Evolutionary conservation across 352 stramenopile species (phyloP).

Genomic region (Phytophthora pluvialis): DNA sequence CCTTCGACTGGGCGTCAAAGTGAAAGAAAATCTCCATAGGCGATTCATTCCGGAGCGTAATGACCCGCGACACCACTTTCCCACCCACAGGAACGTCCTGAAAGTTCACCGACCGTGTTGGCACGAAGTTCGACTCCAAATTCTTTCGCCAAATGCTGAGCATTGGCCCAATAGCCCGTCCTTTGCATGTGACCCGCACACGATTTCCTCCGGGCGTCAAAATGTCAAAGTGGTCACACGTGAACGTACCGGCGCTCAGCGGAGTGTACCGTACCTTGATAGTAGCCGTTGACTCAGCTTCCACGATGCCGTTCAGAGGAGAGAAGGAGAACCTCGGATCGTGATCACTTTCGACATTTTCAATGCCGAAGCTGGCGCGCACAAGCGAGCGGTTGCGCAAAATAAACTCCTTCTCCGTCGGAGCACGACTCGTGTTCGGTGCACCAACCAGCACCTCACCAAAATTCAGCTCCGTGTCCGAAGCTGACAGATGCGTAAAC

Average conservation of each 20-base stretch:
- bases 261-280: constrained; percentile 86
- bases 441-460: constrained; percentile 83
- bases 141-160: constrained; percentile 89
- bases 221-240: constrained; percentile 92
- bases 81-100: constrained; percentile 78
- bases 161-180: constrained; percentile 58
- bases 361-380: constrained; percentile 77
- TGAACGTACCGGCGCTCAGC: constrained; percentile 86
- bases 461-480: constrained; percentile 84
- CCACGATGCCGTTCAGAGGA: constrained; percentile 70
- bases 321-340: constrained; percentile 88
- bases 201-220: constrained; percentile 89
- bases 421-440: constrained; percentile 41
- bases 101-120: constrained; percentile 89
- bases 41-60: constrained; percentile 88
- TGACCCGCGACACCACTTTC: constrained; percentile 58
- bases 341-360: constrained; percentile 83
- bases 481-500: constrained; percentile 87
- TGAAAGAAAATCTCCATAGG: constrained; percentile 76
- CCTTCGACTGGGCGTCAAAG: constrained; percentile 73
- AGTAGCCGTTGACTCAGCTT: constrained; percentile 67
- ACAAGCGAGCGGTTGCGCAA: constrained; percentile 92
- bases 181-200: constrained; percentile 78
- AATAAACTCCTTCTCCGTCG: constrained; percentile 83
- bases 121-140: constrained; percentile 69